Evolutionary conservation across 306 rosid species (phyloP), one percentile per base, ranked within the genome.

Genomic region (Ceratonia siliqua): DNA sequence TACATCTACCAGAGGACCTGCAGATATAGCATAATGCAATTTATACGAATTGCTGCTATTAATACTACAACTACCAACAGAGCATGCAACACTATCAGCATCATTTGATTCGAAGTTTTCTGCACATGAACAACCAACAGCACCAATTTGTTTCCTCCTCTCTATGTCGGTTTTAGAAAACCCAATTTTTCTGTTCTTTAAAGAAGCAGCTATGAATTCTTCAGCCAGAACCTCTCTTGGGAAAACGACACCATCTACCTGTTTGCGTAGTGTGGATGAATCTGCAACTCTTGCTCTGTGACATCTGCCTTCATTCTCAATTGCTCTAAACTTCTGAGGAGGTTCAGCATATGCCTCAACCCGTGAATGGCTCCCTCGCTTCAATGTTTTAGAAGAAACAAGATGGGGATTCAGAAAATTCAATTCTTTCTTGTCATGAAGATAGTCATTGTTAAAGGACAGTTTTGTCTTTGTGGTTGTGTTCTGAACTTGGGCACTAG

Each of bases 51-150:
- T 74, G 80, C 85, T 76, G 81, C 78, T 78, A 70, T 57, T 68
- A 57, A 87, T 63, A 72, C 96, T 95, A 85, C 99, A 95, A 84
- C 99, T 95, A 77, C 95, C 92, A 82, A 90, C 97, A 48, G 97
- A 90, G 90, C 87, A 85, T 45, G 86, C 81, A 65, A 79, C 81
- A 68, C 85, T 81, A 75, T 86, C 80, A 8, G 82, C 84, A 75
- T 74, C 82, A 38, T 90, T 82, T 21, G 83, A 71, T 74, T 83
- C 86, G 3, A 77, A 20, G 82, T 88, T 83, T 36, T 78, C 82
- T 57, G 83, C 79, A 80, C 62, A 76, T 45, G 80, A 84, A 82
- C 82, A 80, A 50, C 83, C 87, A 77, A 80, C 82, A 49, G 71
- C 66, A 11, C 85, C 91, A 78, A 55, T 79, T 53, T 79, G 80